These are phyloP conservation scores for Yamadazyma kanchanaburiensis DNA, from an alignment of 1,139 yeast species.

Conservation along the genomic window DNA sequence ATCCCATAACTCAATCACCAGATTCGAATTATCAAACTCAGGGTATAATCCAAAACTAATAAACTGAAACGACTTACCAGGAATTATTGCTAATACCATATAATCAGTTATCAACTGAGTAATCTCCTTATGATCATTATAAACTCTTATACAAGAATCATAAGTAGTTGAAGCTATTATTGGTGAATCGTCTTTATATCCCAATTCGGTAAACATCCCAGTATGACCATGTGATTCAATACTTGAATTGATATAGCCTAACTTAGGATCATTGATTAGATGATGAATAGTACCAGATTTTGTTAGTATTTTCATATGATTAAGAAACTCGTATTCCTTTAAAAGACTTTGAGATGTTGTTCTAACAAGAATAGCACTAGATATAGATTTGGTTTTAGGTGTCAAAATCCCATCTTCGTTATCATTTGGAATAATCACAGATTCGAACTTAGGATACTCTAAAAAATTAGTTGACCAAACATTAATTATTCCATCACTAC, in stretches of 20 bases:
- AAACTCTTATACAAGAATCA: conserved; percentile 9
- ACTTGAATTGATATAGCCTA: conserved; percentile 23
- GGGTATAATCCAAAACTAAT: conserved; percentile 42
- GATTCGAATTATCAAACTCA: conserved; percentile 15
- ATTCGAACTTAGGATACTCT: conserved; percentile 11
- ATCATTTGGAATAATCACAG: conserved; percentile 5
- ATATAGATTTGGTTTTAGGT: conserved; percentile 4
- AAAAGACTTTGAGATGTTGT: neutral
- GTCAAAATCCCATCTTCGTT: conserved; percentile 8
- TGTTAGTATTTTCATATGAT: conserved; percentile 35
- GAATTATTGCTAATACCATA: conserved; percentile 41
- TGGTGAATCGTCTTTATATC: conserved; percentile 8
- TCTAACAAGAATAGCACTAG: neutral
- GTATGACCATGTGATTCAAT: conserved; percentile 5
- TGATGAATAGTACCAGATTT: conserved; percentile 46
- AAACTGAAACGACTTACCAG: conserved; percentile 40
- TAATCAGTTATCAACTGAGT: conserved; percentile 30
- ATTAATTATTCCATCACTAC: conserved; percentile 34
- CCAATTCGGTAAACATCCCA: conserved; percentile 7
- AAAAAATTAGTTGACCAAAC: conserved; percentile 37
- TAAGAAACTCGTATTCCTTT: conserved; percentile 6
- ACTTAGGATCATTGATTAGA: conserved; percentile 24
- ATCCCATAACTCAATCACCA: conserved; percentile 57
- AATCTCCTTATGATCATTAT: conserved; percentile 6
- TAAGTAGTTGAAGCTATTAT: conserved; percentile 8